A percentile compares a stretch with the other conserved stretches of the same genome.
These are phyloP conservation scores for Tolypocladium capitatum DNA, from an alignment of 2,329 filamentous ascomycete genomes.

Conservation along the genomic window DNA sequence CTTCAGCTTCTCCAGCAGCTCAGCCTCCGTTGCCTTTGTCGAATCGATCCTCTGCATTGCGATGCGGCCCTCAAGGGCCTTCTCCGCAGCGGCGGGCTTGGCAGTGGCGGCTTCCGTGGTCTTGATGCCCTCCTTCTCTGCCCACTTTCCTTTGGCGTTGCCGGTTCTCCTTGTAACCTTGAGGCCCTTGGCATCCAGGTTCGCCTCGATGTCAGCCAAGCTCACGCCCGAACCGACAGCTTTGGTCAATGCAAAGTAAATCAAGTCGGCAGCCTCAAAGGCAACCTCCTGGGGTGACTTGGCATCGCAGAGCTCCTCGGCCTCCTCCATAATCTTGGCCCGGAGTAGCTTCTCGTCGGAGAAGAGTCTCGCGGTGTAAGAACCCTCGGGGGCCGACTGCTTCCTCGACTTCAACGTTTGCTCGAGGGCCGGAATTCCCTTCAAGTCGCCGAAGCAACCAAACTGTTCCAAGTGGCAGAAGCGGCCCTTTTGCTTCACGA, in stretches of 20 bases:
- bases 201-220: conserved; percentile 80
- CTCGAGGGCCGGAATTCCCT: conserved; percentile 71
- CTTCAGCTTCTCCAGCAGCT: conserved; percentile 64
- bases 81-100: conserved; percentile 20
- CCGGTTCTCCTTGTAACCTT: conserved; percentile 91
- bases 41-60: conserved; percentile 71
- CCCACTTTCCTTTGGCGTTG: conserved; percentile 89
- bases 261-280: conserved; percentile 86
- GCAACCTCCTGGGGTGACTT: conserved; percentile 71
- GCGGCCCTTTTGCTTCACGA: conserved; percentile 76
- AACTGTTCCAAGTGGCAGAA: conserved; percentile 93
- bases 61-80: conserved; percentile 43
- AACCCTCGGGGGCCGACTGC: conserved; percentile 69
- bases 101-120: conserved; percentile 22
- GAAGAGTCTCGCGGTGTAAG: conserved; percentile 88
- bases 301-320: conserved; percentile 85
- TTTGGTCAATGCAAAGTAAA: conserved; percentile 92
- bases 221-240: conserved; percentile 75
- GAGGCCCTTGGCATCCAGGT: conserved; percentile 83
- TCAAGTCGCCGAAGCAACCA: conserved; percentile 80
- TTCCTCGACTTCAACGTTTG: conserved; percentile 77
- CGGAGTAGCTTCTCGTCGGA: conserved; percentile 78
- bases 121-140: conserved; percentile 63
- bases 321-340: conserved; percentile 98
- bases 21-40: conserved; percentile 45